Conservation (phyloP, 177 flowering plant species). For the Tripterygium wilfordii region DNA sequence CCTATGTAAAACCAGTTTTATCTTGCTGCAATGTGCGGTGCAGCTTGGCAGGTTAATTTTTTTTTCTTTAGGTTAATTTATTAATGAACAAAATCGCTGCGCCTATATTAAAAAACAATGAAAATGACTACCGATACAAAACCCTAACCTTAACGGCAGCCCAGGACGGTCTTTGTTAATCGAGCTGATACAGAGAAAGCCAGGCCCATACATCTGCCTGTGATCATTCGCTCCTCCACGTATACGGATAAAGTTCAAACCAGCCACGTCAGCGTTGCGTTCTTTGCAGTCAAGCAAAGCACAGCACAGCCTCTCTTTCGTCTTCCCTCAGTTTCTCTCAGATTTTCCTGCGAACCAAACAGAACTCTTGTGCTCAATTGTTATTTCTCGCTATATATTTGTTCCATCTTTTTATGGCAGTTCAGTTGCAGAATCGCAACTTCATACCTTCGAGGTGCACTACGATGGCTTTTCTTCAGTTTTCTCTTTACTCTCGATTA, state of each 20-base stretch:
- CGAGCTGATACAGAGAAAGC: not conserved
- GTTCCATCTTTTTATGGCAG: slow-evolving; percentile 12
- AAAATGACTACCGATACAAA: too few relatives aligned
- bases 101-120: too few relatives aligned
- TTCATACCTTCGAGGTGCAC: slow-evolving; percentile 20
- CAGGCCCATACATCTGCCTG: slow-evolving; percentile 2
- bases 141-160: too few relatives aligned
- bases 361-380: not conserved
- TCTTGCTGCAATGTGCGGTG: too few relatives aligned
- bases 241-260: slow-evolving; percentile 21
- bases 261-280: slow-evolving; percentile 19
- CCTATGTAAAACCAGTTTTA: too few relatives aligned
- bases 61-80: too few relatives aligned
- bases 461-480: not conserved
- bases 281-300: too few relatives aligned
- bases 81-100: too few relatives aligned
- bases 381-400: not conserved
- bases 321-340: not conserved
- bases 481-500: not conserved
- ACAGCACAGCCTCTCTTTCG: not conserved
- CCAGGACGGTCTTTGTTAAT: too few relatives aligned
- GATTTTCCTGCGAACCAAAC: not conserved
- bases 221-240: slow-evolving; percentile 30
- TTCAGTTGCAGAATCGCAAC: slow-evolving; percentile 17
- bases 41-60: too few relatives aligned